Conservation (phyloP, 2,329 filamentous ascomycete genomes). For the Hawksworthiomyces lignivorus region DNA sequence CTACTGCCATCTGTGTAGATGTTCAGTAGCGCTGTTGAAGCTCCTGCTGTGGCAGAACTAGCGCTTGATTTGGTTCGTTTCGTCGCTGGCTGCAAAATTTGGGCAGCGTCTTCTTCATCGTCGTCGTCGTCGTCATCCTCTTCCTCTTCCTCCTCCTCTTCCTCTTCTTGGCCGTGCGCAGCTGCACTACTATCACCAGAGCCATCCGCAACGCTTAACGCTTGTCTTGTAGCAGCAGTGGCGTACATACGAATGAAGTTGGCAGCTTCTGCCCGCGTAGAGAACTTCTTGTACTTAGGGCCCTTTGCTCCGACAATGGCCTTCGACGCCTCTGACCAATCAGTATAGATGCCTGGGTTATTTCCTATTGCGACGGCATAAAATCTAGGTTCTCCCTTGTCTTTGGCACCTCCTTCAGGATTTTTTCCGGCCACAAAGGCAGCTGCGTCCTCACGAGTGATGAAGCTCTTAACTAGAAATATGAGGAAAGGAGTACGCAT, state of each 20-base stretch:
- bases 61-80: constrained; percentile 26
- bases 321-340: constrained; percentile 62
- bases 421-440: constrained; percentile 63
- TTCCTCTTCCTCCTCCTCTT: constrained; percentile 20
- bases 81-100: constrained; percentile 23
- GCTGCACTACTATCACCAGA: constrained; percentile 12
- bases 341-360: constrained; percentile 50
- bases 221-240: constrained; percentile 35
- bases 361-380: constrained; percentile 56
- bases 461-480: constrained; percentile 68
- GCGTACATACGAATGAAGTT: constrained; percentile 56
- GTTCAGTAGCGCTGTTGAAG: constrained; percentile 24
- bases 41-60: neutral
- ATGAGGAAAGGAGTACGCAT: constrained; percentile 1
- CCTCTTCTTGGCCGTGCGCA: constrained; percentile 18
- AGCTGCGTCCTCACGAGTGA: constrained; percentile 65
- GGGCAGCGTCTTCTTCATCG: constrained; percentile 22
- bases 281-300: constrained; percentile 63
- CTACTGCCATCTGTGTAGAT: constrained; percentile 60
- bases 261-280: constrained; percentile 63
- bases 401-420: constrained; percentile 27
- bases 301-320: constrained; percentile 69
- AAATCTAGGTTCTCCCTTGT: constrained; percentile 37
- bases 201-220: constrained; percentile 24
- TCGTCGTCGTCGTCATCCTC: constrained; percentile 23